Evolutionary conservation across 345 rosid genomes (phyloP), one percentile per base, ranked within the genome.

Genomic region (Salix caprea): DNA sequence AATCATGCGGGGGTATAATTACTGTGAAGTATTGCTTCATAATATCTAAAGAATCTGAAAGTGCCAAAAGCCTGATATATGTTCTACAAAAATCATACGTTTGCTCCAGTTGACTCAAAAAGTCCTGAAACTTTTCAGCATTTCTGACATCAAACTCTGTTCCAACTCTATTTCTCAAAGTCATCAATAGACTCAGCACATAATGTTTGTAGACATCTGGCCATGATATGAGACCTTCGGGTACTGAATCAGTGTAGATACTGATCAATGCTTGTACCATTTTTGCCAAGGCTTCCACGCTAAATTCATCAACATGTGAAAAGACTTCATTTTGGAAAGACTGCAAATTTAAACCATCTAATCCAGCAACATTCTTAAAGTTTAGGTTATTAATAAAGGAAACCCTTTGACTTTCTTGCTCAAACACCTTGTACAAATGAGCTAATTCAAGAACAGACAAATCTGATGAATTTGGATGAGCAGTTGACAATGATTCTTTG

Each of bases 211-310:
- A 87, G 76, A 96, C 96, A 81, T 90, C 91, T 81, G 87, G 94
- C 90, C 90, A 84, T 23, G 84, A 74, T 37, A 91, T 87, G 67
- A 90, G 88, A 77, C 82, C 89, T 74, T 82, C 84, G 40, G 94
- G 89, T 70, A 84, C 79, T 70, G 84, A 75, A 73, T 83, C 87
- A 42, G 77, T 44, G 81, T 76, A 85, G 74, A 82, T 71, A 75
- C 89, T 74, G 61, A 76, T 83, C 76, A 92, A 77, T 28, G 76
- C 82, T 83, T 84, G 82, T 30, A 93, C 98, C 97, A 96, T 87
- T 79, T 82, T 83, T 74, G 99, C 94, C 88, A 96, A 88, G 81
- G 92, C 91, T 81, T 93, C 95, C 86, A 96, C 72, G 82, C 78
- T 88, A 78, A 44, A 48, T 73, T 92, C 94, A 72, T 87, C 80